phyloP scores from a whole-genome alignment of 768 basidiomycete species.

The Sistotremastrum niveocremeum region DNA sequence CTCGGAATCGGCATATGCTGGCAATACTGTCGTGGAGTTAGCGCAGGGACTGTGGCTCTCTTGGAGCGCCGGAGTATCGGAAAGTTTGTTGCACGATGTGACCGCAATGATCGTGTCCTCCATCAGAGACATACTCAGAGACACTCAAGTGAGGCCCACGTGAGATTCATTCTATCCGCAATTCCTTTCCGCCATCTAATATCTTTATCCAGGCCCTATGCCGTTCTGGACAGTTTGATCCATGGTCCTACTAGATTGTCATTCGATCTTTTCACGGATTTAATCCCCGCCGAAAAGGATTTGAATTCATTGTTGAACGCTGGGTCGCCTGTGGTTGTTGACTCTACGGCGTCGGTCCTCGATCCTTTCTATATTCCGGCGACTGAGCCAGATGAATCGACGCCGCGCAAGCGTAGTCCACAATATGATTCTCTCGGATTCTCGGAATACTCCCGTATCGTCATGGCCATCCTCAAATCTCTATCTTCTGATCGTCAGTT shows the following conservation, averaged over 20 bases:
- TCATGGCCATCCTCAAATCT: slow-evolving; percentile 40
- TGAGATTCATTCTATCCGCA: no score
- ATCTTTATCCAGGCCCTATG: no score
- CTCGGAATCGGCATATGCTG: slow-evolving; percentile 3
- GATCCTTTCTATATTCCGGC: slow-evolving; percentile 30
- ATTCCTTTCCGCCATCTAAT: no score
- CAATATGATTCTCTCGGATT: slow-evolving; percentile 37
- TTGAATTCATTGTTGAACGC: neutral
- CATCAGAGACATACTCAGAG: no score
- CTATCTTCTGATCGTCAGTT: slow-evolving; percentile 46
- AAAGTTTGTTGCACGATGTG: slow-evolving; percentile 15
- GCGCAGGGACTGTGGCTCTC: slow-evolving; percentile 20
- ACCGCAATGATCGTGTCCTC: slow-evolving; percentile 21
- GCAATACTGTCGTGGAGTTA: slow-evolving; percentile 9
- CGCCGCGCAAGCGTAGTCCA: slow-evolving; percentile 2
- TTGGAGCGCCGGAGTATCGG: slow-evolving; percentile 13
- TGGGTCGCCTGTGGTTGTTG: slow-evolving; percentile 1
- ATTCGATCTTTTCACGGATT: neutral
- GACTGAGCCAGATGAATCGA: slow-evolving; percentile 2
- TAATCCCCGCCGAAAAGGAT: slow-evolving; percentile 1
- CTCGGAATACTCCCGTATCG: slow-evolving; percentile 49
- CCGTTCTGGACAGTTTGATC: no score
- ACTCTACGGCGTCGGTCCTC: slow-evolving; percentile 22
- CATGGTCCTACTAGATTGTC: no score
- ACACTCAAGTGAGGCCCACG: no score